A percentile compares a stretch with the other conserved stretches of the same genome.
Evolutionary conservation across 2,329 filamentous ascomycete species (phyloP).

Genomic region (Hymenoscyphus albidus): DNA sequence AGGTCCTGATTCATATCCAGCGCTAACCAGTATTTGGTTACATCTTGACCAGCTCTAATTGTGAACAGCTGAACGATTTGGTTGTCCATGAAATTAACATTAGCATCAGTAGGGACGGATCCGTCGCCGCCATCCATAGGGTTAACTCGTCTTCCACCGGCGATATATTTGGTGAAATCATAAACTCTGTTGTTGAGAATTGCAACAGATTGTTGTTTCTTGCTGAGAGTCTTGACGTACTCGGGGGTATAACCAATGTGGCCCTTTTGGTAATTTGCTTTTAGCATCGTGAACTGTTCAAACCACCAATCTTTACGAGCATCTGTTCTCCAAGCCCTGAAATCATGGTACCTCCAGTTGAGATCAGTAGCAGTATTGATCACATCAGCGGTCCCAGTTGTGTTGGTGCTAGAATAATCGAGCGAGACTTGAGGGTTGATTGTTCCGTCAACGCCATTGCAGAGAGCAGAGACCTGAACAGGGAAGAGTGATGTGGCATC

Average conservation of each 20-base stretch:
- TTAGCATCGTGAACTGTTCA: constrained; percentile 78
- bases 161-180: constrained; percentile 80
- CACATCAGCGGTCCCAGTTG: constrained; percentile 61
- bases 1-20: constrained; percentile 55
- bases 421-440: constrained; percentile 72
- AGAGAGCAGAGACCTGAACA: constrained; percentile 88
- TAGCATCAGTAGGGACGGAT: constrained; percentile 41
- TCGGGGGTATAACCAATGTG: constrained; percentile 76
- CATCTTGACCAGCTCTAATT: constrained; percentile 68
- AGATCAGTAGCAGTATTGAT: constrained; percentile 59
- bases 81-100: constrained; percentile 77
- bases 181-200: constrained; percentile 80
- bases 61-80: constrained; percentile 74
- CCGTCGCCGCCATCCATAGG: constrained; percentile 50
- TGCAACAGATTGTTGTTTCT: constrained; percentile 63
- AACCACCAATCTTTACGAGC: constrained; percentile 87
- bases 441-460: constrained; percentile 66
- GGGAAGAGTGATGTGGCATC: constrained; percentile 91
- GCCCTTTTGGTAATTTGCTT: constrained; percentile 78
- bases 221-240: constrained; percentile 69
- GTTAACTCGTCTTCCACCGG: constrained; percentile 65
- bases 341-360: constrained; percentile 86
- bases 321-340: constrained; percentile 79
- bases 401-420: constrained; percentile 76
- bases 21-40: constrained; percentile 77